phyloP scores from a whole-genome alignment of 2,329 filamentous ascomycete genomes.

The Fusarium concolor region DNA sequence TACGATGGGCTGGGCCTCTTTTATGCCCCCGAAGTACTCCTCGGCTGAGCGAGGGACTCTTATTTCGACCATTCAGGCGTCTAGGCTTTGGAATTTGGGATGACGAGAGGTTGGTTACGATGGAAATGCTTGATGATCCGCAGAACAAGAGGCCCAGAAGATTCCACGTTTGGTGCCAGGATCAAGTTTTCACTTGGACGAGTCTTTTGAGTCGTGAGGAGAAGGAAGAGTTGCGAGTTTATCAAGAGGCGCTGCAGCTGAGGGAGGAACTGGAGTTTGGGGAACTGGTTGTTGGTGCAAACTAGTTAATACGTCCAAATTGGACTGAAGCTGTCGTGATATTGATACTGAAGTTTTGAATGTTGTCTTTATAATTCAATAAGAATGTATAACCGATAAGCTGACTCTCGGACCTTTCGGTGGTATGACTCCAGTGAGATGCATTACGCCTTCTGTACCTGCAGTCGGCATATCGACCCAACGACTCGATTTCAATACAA shows the following conservation, averaged over 20 bases:
- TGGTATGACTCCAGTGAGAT: background rate
- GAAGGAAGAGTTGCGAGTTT: constrained; percentile 2
- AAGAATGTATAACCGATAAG: no score
- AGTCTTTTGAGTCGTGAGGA: constrained; percentile 16
- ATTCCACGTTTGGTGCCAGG: constrained; percentile 21
- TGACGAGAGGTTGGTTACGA: constrained; percentile 21
- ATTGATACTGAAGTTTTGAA: background rate
- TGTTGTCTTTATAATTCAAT: background rate
- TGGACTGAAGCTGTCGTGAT: background rate
- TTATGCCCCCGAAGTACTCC: background rate
- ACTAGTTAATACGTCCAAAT: background rate
- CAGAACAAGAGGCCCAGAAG: background rate
- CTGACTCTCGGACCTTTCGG: background rate
- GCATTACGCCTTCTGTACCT: no score
- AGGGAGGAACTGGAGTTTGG: background rate
- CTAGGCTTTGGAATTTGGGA: constrained; percentile 31
- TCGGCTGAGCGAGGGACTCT: constrained; percentile 10
- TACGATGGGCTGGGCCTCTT: constrained; percentile 9
- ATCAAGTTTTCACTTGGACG: constrained; percentile 36
- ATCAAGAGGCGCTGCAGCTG: constrained; percentile 2
- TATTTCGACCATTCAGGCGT: constrained; percentile 26
- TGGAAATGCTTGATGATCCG: constrained; percentile 32
- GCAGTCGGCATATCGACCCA: no score
- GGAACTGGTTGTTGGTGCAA: background rate
- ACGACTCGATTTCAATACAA: no score